phyloP scores from a whole-genome alignment of 495 filamentous ascomycete species.

The Chaetomium tenue region DNA sequence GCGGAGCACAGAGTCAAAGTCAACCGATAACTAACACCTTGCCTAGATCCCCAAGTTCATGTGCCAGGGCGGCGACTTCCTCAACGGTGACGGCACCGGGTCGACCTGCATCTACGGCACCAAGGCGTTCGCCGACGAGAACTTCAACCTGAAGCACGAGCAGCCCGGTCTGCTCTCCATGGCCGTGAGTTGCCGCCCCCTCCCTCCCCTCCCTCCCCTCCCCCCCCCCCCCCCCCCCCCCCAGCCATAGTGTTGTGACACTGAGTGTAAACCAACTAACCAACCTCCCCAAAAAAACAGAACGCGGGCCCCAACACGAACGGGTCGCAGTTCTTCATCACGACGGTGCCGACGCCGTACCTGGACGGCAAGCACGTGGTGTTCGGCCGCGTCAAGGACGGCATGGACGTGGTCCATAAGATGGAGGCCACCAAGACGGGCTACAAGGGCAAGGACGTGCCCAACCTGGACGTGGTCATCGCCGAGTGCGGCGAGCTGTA shows the following conservation, averaged over 20 bases:
- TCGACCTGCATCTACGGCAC: constrained; percentile 83
- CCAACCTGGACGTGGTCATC: constrained; percentile 81
- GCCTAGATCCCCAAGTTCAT: constrained; percentile 91
- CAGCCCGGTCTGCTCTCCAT: constrained; percentile 79
- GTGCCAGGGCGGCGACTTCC: constrained; percentile 93
- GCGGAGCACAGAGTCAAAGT: not conserved
- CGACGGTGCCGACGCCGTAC: constrained; percentile 77
- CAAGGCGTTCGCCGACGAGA: constrained; percentile 85
- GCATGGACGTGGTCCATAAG: constrained; percentile 83
- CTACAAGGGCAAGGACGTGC: constrained; percentile 67
- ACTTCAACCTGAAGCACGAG: constrained; percentile 78
- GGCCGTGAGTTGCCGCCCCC: constrained; percentile 63
- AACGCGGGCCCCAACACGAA: constrained; percentile 94
- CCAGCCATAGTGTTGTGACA: too few species aligned
- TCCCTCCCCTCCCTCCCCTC: not conserved
- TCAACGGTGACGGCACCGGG: constrained; percentile 90
- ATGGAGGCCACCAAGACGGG: constrained; percentile 84
- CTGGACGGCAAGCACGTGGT: constrained; percentile 95
- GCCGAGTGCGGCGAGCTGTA: constrained; percentile 89
- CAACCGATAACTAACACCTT: not conserved
- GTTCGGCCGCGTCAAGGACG: constrained; percentile 86
- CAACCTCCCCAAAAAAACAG: constrained; percentile 45
- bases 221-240: too few species aligned
- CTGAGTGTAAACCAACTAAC: not conserved
- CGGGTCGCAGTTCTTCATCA: constrained; percentile 97